Base-by-base conservation (phyloP, 1,284 basidiomycete genomes). In the Hemileia vastatrix region DNA sequence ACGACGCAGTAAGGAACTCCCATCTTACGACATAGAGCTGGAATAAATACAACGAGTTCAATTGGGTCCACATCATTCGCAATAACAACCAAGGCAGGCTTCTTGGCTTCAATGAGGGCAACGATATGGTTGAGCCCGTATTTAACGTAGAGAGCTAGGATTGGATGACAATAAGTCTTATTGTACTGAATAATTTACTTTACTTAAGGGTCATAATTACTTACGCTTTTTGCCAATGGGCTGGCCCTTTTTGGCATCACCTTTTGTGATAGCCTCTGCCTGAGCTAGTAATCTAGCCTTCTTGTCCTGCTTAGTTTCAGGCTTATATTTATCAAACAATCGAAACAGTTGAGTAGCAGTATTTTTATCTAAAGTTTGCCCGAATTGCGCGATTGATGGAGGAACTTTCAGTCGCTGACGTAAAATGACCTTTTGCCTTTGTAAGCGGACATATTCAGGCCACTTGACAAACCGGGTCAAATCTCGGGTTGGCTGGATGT, bases 11-110 rank as follows among this genome's bases (percentile, higher is more conserved):
- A 97, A 36, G 91, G 91, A 54, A 96, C 86, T 77, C 92, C 93
- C 92, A 96, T 95, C 86, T 96, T 96, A 79, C 92, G 86, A 83
- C 94, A 98, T 68, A 97, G 86, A 65, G 94, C 92, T 66, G 94
- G 94, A 65, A 98, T 83, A 87, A 92, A 97, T 80, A 98, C 84
- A 24, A 77, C 76, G 73, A 98, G 87, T 80, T 98, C 94, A 68
- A 97, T 94, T 60, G 94, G 94, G 83, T 97, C 94, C 69, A 97
- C 94, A 78, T 98, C 94, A 77, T 96, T 91, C 63, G 90, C 91
- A 72, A 98, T 95, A 79, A 94, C 84, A 71, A 98, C 94, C 67
- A 98, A 86, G 63, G 87, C 83, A 55, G 94, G 93, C 84, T 97
- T 97, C 85, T 96, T 96, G 75, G 90, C 90, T 60, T 77, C 77